Evolutionary conservation across 2,329 filamentous ascomycete genomes (phyloP).

Genomic region (Pseudonectria foliicola): DNA sequence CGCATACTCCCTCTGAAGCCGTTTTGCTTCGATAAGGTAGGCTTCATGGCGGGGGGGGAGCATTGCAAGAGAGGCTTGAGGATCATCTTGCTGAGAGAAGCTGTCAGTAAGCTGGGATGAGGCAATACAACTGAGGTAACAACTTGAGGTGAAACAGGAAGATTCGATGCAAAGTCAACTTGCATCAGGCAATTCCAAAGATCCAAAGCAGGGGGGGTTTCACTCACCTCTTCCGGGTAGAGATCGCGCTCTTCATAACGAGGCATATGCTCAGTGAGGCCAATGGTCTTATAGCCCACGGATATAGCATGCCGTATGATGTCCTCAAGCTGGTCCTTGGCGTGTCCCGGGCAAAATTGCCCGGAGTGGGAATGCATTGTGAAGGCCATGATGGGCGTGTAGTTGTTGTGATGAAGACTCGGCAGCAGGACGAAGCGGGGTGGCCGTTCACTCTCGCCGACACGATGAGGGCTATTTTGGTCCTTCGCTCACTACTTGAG

Average conservation of each 20-base stretch:
- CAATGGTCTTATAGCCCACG: constrained; percentile 74
- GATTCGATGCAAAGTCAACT: too few relatives aligned
- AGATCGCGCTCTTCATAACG: constrained; percentile 66
- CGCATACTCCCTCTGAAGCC: constrained; percentile 64
- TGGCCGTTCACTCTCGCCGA: too few relatives aligned
- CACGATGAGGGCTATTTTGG: too few relatives aligned
- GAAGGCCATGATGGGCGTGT: constrained; percentile 66
- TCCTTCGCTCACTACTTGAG: too few relatives aligned
- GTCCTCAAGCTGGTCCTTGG: constrained; percentile 75
- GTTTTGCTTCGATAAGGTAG: constrained; percentile 69
- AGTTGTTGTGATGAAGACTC: not conserved
- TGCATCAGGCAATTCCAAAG: too few relatives aligned
- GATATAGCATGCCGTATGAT: constrained; percentile 73
- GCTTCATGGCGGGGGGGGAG: constrained; percentile 55
- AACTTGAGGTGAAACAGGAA: not conserved
- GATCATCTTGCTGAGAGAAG: constrained; percentile 38
- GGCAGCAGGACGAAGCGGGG: too few relatives aligned
- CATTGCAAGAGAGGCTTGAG: constrained; percentile 38
- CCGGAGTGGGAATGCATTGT: constrained; percentile 98
- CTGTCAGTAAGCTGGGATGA: constrained; percentile 4
- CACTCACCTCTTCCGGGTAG: constrained; percentile 78
- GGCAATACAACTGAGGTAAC: too few relatives aligned
- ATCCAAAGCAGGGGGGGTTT: not conserved
- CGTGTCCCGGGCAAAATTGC: constrained; percentile 91
- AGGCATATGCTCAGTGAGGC: constrained; percentile 92